These are phyloP conservation scores for Lactarius quietus DNA, from an alignment of 768 basidiomycete genomes.

Conservation along the genomic window DNA sequence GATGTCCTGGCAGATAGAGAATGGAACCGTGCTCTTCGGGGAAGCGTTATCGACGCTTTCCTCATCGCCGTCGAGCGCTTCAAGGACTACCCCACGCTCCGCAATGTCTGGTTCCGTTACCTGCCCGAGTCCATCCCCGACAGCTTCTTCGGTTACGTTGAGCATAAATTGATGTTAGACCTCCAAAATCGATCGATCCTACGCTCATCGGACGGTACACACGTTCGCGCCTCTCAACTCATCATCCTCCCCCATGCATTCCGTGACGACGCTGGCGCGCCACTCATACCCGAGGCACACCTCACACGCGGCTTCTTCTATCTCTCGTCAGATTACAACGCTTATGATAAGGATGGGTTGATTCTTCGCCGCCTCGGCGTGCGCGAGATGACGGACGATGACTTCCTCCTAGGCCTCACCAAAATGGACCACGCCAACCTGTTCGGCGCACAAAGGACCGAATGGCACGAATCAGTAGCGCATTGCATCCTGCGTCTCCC, in stretches of 20 bases:
- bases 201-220: constrained; percentile 19
- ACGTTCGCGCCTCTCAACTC: constrained; percentile 19
- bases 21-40: constrained; percentile 30
- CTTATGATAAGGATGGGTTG: not conserved
- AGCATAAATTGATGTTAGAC: constrained; percentile 7
- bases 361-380: constrained; percentile 22
- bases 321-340: constrained; percentile 20
- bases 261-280: not conserved
- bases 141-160: constrained; percentile 26
- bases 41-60: constrained; percentile 27
- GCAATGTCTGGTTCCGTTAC: constrained; percentile 30
- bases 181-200: constrained; percentile 23
- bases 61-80: constrained; percentile 28
- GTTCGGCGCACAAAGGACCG: not conserved
- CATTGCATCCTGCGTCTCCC: not conserved
- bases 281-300: constrained; percentile 14
- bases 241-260: constrained; percentile 8
- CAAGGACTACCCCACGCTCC: constrained; percentile 19
- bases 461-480: constrained; percentile 20
- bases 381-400: constrained; percentile 14
- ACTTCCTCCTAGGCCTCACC: constrained; percentile 13
- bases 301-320: constrained; percentile 7
- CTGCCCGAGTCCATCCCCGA: constrained; percentile 26
- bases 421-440: constrained; percentile 7
- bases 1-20: constrained; percentile 27